Evolutionary conservation across 768 basidiomycete species (phyloP).

Genomic region (Naganishia randhawae): DNA sequence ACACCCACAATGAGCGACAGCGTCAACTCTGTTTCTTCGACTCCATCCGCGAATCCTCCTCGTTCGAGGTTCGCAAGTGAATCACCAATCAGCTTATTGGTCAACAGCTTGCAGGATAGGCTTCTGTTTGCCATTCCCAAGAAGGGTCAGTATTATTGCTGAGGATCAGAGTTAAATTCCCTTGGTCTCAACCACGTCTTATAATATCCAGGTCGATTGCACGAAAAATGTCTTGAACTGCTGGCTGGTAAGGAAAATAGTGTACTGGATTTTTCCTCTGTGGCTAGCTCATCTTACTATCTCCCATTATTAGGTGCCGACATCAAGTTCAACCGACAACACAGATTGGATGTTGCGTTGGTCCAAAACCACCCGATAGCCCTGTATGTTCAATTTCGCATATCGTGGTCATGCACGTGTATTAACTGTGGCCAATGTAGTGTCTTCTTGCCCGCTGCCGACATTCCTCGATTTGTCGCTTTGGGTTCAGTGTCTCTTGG

Average conservation of each 20-base stretch:
- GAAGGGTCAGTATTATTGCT: slow-evolving; percentile 64
- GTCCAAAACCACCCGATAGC: slow-evolving; percentile 89
- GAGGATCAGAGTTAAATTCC: neutral
- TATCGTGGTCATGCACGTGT: neutral
- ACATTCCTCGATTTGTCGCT: slow-evolving; percentile 97
- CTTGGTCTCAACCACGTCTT: no score
- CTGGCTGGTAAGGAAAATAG: slow-evolving; percentile 64
- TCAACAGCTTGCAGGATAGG: slow-evolving; percentile 76
- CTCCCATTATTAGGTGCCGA: slow-evolving; percentile 76
- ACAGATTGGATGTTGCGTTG: slow-evolving; percentile 87
- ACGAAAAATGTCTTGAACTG: slow-evolving; percentile 83
- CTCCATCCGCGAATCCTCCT: slow-evolving; percentile 29
- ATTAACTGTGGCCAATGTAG: slow-evolving; percentile 52
- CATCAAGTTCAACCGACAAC: slow-evolving; percentile 83
- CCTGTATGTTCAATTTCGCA: slow-evolving; percentile 60
- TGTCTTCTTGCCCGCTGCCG: slow-evolving; percentile 91
- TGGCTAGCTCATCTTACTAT: neutral
- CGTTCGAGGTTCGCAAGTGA: slow-evolving; percentile 45
- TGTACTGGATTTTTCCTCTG: neutral
- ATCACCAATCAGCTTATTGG: slow-evolving; percentile 57
- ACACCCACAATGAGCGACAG: slow-evolving; percentile 21
- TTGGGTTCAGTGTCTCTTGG: slow-evolving; percentile 95
- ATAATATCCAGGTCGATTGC: slow-evolving; percentile 63
- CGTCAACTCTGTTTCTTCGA: slow-evolving; percentile 28
- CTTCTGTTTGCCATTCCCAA: slow-evolving; percentile 94